Base-by-base conservation (phyloP, 2,329 filamentous ascomycete genomes). In the Fusarium euwallaceae region DNA sequence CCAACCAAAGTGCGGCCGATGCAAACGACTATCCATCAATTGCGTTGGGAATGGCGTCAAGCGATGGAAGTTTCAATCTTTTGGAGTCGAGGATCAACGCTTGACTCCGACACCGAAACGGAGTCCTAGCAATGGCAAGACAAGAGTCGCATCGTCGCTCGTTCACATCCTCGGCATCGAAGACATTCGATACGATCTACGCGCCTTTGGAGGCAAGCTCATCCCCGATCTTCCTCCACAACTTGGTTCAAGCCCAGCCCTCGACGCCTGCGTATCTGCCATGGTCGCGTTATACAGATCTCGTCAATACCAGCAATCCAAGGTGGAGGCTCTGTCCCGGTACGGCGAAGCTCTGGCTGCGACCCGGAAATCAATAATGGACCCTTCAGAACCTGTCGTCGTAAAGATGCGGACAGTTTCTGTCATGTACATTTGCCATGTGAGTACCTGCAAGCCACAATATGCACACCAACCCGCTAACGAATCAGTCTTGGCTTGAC, bases 141-240 rank as follows among this genome's bases (percentile, higher is more conserved):
- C 73, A 0, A 45, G 17, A 1, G 39, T 71, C 7, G 64, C 70
- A 12, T 76, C 76, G 0, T 68, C 66, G 0, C 29, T 78, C 4
- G 68, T 78, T 0, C 67, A 71, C 14, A 68, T 76, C 17, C 73
- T 78, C 1, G 72, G 65, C 6, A 70, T 72, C 0, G 67, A 78
- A 5, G 76, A 78, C 51, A 59, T 70, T 17, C 66, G 76, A 20
- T 78, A 72, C 9, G 71, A 78, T 17, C 67, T 78, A 2, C 75
- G 76, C 1, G 60, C 72, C 0, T 75, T 75, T 5, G 76, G 76
- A 0, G 75, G 73, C 1, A 70, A 62, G 53, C 45, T 76, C 14
- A 55, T 78, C 0, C 51, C 70, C 1, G 76, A 78, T 4, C 62
- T 78, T 0, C 73, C 75, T 0, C 48, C 67, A 0, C 76, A 74